A percentile compares a stretch with the other conserved stretches of the same genome.
phyloP scores from a whole-genome alignment of 768 basidiomycete species.

The Mycena vitilis region DNA sequence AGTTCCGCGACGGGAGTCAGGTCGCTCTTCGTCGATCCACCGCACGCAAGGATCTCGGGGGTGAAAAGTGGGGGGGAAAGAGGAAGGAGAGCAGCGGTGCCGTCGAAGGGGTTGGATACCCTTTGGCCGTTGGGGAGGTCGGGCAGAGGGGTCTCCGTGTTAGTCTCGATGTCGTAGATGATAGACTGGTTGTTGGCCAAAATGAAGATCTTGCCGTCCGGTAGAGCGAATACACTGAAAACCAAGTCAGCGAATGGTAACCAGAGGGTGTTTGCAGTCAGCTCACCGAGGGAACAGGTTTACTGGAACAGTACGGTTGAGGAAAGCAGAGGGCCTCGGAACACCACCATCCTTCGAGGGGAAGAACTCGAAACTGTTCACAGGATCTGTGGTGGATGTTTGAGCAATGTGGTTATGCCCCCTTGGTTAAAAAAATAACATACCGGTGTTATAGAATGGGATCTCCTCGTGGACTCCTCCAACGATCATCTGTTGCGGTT shows the following conservation, averaged over 20 bases:
- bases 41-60: slow-evolving; percentile 50
- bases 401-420: not conserved
- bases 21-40: slow-evolving; percentile 41
- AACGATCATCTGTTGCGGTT: slow-evolving; percentile 23
- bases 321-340: slow-evolving; percentile 61
- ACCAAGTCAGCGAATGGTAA: slow-evolving; percentile 50
- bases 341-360: slow-evolving; percentile 53
- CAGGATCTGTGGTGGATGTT: slow-evolving; percentile 39
- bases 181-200: slow-evolving; percentile 50
- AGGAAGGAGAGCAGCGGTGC: slow-evolving; percentile 58
- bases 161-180: slow-evolving; percentile 48
- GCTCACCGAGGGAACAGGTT: slow-evolving; percentile 62
- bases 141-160: slow-evolving; percentile 37
- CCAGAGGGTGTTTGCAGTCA: slow-evolving; percentile 37
- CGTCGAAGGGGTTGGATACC: slow-evolving; percentile 66
- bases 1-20: slow-evolving; percentile 57
- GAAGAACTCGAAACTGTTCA: slow-evolving; percentile 64
- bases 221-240: slow-evolving; percentile 54
- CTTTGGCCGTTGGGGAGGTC: slow-evolving; percentile 56
- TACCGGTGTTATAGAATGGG: slow-evolving; percentile 37
- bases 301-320: slow-evolving; percentile 61
- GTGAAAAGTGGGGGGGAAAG: slow-evolving; percentile 46
- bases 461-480: slow-evolving; percentile 48
- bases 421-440: not conserved
- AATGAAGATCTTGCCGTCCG: slow-evolving; percentile 62